Conservation (phyloP, 1,284 basidiomycete species). For the Apiotrichum porosum region DNA sequence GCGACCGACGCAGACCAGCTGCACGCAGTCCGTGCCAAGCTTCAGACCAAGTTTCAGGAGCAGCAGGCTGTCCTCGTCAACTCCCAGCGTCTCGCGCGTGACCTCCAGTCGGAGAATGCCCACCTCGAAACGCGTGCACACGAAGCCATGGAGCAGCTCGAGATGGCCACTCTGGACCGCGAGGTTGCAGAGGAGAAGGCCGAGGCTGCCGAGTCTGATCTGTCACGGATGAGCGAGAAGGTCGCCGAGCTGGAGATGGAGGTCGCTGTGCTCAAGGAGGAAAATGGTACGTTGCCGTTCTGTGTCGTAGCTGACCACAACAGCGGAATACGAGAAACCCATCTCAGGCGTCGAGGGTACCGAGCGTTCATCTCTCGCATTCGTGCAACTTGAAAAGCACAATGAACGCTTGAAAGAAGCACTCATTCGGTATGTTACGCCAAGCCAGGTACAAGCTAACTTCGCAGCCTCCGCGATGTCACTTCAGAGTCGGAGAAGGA, state of each 20-base stretch:
- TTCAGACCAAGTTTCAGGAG: conserved; percentile 77
- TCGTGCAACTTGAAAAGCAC: conserved; percentile 91
- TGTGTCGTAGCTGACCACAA: background rate
- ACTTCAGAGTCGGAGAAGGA: conserved; percentile 82
- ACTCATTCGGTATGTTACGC: conserved; percentile 61
- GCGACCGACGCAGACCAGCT: conserved; percentile 79
- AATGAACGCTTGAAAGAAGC: conserved; percentile 94
- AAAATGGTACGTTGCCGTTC: conserved; percentile 42
- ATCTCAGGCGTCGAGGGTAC: conserved; percentile 51
- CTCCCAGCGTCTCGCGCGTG: conserved; percentile 62
- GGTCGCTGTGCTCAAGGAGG: conserved; percentile 66
- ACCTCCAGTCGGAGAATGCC: conserved; percentile 60
- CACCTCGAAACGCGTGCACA: conserved; percentile 60
- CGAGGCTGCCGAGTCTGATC: conserved; percentile 69
- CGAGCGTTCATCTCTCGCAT: conserved; percentile 64
- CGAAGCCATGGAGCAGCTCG: conserved; percentile 81
- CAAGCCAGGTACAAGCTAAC: background rate
- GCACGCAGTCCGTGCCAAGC: conserved; percentile 76
- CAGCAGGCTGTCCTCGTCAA: conserved; percentile 71
- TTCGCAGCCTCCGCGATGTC: conserved; percentile 72
- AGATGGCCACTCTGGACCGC: conserved; percentile 92
- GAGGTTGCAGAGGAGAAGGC: conserved; percentile 94
- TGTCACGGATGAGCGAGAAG: conserved; percentile 71
- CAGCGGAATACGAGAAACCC: conserved; percentile 48
- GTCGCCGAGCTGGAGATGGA: conserved; percentile 80